Conservation (phyloP, 768 basidiomycete genomes). For the Lentinula boryana region DNA sequence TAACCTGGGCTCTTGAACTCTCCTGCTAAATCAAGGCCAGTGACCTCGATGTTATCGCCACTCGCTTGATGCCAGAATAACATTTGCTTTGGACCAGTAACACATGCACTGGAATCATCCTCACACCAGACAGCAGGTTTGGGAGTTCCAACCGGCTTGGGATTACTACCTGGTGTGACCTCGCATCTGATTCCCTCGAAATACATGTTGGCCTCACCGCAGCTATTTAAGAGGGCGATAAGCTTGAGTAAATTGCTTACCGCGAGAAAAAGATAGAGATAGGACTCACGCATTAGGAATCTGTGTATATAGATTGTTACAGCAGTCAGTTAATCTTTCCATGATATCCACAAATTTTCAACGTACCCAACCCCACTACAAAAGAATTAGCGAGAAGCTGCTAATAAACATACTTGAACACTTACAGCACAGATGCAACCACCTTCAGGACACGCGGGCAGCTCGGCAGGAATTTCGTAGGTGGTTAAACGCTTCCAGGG, state of each 20-base stretch:
- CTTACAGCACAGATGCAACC: conserved; percentile 32
- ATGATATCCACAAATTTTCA: not conserved
- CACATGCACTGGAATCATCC: conserved; percentile 33
- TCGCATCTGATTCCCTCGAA: conserved; percentile 39
- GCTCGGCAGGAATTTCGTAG: conserved; percentile 42
- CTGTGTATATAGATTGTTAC: conserved; percentile 10
- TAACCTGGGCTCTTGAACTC: conserved; percentile 40
- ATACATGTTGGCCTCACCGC: conserved; percentile 52
- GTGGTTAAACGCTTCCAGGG: conserved; percentile 44
- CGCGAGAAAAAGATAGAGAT: not conserved
- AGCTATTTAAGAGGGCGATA: conserved; percentile 20
- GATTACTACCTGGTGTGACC: conserved; percentile 38
- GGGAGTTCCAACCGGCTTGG: conserved; percentile 30
- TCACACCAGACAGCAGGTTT: conserved; percentile 51
- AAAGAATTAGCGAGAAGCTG: conserved; percentile 1
- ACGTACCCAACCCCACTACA: conserved; percentile 49
- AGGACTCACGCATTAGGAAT: conserved; percentile 33
- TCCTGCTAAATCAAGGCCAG: conserved; percentile 32
- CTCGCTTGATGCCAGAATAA: conserved; percentile 45
- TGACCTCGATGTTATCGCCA: conserved; percentile 42
- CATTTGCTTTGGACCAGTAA: conserved; percentile 49
- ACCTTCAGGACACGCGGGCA: conserved; percentile 43
- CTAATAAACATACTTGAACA: not conserved
- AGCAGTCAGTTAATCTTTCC: not conserved
- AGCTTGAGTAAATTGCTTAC: not conserved